Evolutionary conservation across 1,284 basidiomycete species (phyloP), one percentile per base, ranked within the genome.

Genomic region (Ceratobasidium sp.): DNA sequence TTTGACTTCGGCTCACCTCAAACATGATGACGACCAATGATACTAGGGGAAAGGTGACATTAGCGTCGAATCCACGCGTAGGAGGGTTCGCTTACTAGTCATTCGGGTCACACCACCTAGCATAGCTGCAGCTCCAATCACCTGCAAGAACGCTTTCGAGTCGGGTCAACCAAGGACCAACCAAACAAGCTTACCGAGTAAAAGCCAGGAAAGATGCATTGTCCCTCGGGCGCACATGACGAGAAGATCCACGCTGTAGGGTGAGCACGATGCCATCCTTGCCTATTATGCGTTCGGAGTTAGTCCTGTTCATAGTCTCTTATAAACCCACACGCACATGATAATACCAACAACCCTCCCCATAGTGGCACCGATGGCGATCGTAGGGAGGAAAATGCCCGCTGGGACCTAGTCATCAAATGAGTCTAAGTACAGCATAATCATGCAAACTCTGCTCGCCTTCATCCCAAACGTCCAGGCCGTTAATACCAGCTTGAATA

Each of bases 61-160:
- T 70, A 52, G 21, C 54, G 56, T 8, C 46, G 29, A 29, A 46
- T 68, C 30, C 60, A 21, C 46, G 0, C 3, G n/a, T 5, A 57
- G 8, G 46, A 7, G 33, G 42, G 9, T 14, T 2, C 9, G 75
- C 84, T 74, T 73, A 89, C 88, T 84, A 29, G 85, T 92, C 86
- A 91, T 92, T 69, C 88, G 79, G 3, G 90, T 93, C 2, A 92
- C 89, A 2, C 91, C 91, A 7, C 86, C 89, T 0, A 93, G 78
- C 82, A 91, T 88, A 1, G 89, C 88, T 30, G 90, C 87, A 19
- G 90, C 90, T 0, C 91, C 91, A 41, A 93, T 86, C 23, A 92
- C 62, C 62, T 66, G n/a, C 14, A 25, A 25, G 6, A n/a, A n/a
- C 36, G 21, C 13, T 14, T 23, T n/a, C 23, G 41, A 27, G 16